Percentiles rank a stretch among this genome's conserved stretches.
phyloP scores from a whole-genome alignment of 2,329 filamentous ascomycete species.

The Massarina eburnea region DNA sequence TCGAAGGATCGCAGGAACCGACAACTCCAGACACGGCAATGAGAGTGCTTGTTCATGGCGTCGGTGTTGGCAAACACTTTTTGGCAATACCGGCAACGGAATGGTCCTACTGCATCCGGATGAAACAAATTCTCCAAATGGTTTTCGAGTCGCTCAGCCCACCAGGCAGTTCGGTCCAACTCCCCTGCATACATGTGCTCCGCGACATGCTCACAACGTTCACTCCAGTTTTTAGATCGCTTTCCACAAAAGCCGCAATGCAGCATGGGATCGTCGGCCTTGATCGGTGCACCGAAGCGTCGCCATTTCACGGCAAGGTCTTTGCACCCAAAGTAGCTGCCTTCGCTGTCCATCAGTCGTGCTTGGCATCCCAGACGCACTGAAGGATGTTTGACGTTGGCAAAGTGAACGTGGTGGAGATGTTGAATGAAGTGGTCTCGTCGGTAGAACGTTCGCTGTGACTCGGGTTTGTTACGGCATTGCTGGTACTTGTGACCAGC shows the following conservation, averaged over 20 bases:
- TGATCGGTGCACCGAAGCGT: conserved; percentile 38
- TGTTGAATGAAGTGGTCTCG: conserved; percentile 41
- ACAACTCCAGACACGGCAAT: conserved; percentile 40
- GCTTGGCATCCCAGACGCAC: conserved; percentile 35
- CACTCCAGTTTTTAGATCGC: conserved; percentile 32
- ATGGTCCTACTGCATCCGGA: conserved; percentile 31
- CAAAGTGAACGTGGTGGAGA: conserved; percentile 39
- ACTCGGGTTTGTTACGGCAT: conserved; percentile 36
- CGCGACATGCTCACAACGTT: conserved; percentile 36
- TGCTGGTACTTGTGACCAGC: conserved; percentile 39
- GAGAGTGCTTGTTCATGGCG: conserved; percentile 35
- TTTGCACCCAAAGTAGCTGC: conserved; percentile 39
- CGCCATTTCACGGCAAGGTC: conserved; percentile 39
- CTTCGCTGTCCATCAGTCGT: conserved; percentile 29
- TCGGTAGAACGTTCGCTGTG: conserved; percentile 40
- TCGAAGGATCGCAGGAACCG: conserved; percentile 38
- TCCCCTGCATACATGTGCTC: conserved; percentile 35
- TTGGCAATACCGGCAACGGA: conserved; percentile 37
- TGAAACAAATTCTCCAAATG: conserved; percentile 36
- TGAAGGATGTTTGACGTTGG: conserved; percentile 37
- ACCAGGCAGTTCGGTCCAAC: conserved; percentile 34
- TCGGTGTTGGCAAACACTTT: conserved; percentile 34
- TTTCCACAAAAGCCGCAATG: conserved; percentile 40
- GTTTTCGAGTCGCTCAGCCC: conserved; percentile 34
- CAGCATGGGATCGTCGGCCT: conserved; percentile 38